Evolutionary conservation across 176 grass and related monocot genomes (phyloP), one percentile per base, ranked within the genome.

Genomic region (Triticum turgidum): DNA sequence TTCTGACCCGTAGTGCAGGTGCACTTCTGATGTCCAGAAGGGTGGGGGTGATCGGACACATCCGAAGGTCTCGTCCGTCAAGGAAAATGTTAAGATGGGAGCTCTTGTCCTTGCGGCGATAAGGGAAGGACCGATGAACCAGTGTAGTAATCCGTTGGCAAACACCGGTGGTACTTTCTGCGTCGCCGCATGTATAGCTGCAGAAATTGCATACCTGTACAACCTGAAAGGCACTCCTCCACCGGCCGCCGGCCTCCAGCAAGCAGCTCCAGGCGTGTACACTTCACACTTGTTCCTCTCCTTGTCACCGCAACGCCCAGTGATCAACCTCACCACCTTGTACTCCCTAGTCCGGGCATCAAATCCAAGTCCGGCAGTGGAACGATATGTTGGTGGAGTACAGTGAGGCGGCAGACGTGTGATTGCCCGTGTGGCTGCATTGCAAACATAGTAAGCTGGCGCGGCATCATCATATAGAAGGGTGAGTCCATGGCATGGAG

Each of bases 281-380:
- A 74, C 71, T 5, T 74, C 71, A 29, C 71, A 74, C 70, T 1
- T 68, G 65, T 34, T 69, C 32, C 34, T 17, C 7, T 69, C 32
- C 32, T 69, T 69, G 13, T 69, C 66, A 18, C 7, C 20, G 66
- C 17, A 20, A 34, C 4, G 0, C 65, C 15, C 74, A 32, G 9
- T 56, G 44, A 77, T 52, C 45, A 77, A 17, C 45, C 74, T 51
- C 45, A 77, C 68, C 68, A 71, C 68, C 68, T 71, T 71, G 68
- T 71, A 71, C 68, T 71, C 35, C 18, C 68, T 71, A 18, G 24
- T 56, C 14, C 15, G 25, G 24, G 74, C 74, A 56, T 77, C 74
- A 11, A 77, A 77, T 18, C 74, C 74, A 0, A 77, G 47, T 17
- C 74, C 44, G 0, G 25, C 45, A 27, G 41, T 11, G 41, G 41